Evolutionary conservation across 108 stramenopile species (phyloP).

Genomic region (Pseudonitzschia multiseries): DNA sequence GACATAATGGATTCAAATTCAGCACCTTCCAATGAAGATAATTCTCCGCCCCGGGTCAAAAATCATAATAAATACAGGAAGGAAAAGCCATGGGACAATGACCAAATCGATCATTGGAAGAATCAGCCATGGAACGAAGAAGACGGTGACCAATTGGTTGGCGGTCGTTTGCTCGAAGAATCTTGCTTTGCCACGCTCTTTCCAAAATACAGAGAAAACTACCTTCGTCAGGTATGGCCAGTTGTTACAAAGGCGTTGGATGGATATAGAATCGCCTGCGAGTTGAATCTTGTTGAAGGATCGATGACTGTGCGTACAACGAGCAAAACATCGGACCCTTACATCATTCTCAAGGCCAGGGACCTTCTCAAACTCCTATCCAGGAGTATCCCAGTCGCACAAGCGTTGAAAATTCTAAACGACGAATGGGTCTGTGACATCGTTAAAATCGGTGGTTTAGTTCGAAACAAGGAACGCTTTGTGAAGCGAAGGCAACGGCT

Average conservation of each 20-base stretch:
- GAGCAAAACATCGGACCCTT: conserved; percentile 92
- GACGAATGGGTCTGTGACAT: conserved; percentile 97
- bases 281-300: conserved; percentile 93
- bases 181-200: conserved; percentile 98
- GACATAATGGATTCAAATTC: background rate
- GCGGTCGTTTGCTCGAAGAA: conserved; percentile 92
- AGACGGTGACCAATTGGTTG: conserved; percentile 59
- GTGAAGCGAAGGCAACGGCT: conserved; percentile 96
- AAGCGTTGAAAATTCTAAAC: conserved; percentile 94
- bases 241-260: conserved; percentile 92
- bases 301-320: conserved; percentile 99
- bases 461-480: conserved; percentile 98
- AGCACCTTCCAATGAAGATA: background rate
- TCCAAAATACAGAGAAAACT: conserved; percentile 98
- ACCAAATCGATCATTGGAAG: conserved; percentile 97
- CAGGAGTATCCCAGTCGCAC: conserved; percentile 85
- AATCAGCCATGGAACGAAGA: conserved; percentile 69
- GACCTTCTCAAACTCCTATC: conserved; percentile 97
- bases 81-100: conserved; percentile 99
- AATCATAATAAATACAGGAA: conserved; percentile 95
- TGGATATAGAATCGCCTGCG: conserved; percentile 69
- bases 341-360: conserved; percentile 94
- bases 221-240: conserved; percentile 97
- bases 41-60: conserved; percentile 39
- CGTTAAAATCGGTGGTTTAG: conserved; percentile 98